Conservation (phyloP, 441 rosid genomes). For the Monsonia emarginata region DNA sequence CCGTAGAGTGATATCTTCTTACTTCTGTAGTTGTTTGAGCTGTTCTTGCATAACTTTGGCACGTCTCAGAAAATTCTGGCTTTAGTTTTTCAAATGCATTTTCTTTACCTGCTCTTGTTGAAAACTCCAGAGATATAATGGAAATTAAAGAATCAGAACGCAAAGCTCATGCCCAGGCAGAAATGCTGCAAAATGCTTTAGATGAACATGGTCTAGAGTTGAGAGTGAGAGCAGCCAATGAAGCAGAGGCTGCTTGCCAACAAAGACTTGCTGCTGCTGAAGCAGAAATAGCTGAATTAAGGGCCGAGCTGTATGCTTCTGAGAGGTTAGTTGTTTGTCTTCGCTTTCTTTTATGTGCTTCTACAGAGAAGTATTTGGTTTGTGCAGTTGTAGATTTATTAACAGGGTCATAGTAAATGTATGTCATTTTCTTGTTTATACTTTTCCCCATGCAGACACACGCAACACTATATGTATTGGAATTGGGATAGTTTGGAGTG, state of each 20-base stretch:
- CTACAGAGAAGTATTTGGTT: not conserved
- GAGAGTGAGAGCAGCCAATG: constrained; percentile 94
- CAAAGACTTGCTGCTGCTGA: constrained; percentile 73
- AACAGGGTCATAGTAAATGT: not conserved
- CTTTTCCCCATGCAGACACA: too few relatives aligned
- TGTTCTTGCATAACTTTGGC: too few relatives aligned
- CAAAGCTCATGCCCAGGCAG: constrained; percentile 68
- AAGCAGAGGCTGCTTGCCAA: constrained; percentile 84
- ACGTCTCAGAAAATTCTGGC: not conserved
- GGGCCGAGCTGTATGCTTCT: constrained; percentile 63
- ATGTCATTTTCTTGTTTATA: not conserved
- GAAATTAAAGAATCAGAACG: constrained; percentile 79
- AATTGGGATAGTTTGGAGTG: not conserved
- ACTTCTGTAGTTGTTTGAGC: not conserved
- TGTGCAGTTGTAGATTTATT: not conserved
- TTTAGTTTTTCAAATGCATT: too few relatives aligned
- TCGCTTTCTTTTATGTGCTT: not conserved
- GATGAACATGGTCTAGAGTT: constrained; percentile 84
- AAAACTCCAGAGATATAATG: constrained; percentile 44
- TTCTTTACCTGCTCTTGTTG: not conserved
- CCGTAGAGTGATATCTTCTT: not conserved
- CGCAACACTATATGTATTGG: too few relatives aligned
- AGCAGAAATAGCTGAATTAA: constrained; percentile 74
- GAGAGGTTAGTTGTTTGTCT: constrained; percentile 47
- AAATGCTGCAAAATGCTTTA: constrained; percentile 51